These are phyloP conservation scores for Cutaneotrichosporon daszewskae DNA, from an alignment of 1,284 basidiomycete genomes.

Conservation along the genomic window DNA sequence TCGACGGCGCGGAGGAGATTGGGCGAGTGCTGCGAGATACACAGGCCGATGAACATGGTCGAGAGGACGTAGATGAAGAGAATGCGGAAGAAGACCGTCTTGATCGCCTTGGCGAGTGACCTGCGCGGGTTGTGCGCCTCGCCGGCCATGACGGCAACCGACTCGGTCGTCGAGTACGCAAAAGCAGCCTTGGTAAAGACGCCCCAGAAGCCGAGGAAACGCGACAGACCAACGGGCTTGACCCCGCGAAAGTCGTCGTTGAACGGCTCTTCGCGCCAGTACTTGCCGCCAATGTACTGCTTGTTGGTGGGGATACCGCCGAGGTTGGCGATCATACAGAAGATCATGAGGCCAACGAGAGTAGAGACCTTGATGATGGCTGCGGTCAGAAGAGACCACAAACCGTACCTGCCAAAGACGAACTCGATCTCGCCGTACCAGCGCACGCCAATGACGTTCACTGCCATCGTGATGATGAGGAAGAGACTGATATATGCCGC, in stretches of 20 bases:
- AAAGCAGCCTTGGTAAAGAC: conserved; percentile 51
- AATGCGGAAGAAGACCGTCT: conserved; percentile 66
- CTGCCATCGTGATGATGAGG: conserved; percentile 7
- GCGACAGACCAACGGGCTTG: conserved; percentile 6
- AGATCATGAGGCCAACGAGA: conserved; percentile 51
- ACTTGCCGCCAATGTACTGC: conserved; percentile 49
- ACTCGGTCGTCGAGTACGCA: conserved; percentile 40
- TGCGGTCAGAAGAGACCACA: background rate
- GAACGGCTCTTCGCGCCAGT: conserved; percentile 57
- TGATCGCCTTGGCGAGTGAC: conserved; percentile 67
- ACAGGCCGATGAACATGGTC: conserved; percentile 16
- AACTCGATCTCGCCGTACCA: conserved; percentile 45
- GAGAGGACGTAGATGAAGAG: conserved; percentile 54
- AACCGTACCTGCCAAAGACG: conserved; percentile 48
- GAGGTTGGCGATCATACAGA: conserved; percentile 64
- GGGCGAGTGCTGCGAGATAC: conserved; percentile 48
- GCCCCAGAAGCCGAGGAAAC: conserved; percentile 59
- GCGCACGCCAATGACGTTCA: conserved; percentile 15
- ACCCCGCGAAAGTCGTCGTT: conserved; percentile 36
- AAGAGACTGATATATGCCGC: conserved; percentile 13
- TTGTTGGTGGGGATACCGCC: conserved; percentile 60
- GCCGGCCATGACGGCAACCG: conserved; percentile 46
- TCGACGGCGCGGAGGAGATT: conserved; percentile 51
- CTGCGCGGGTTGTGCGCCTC: conserved; percentile 57
- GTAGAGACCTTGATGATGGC: conserved; percentile 65